A percentile compares a stretch with the other conserved stretches of the same genome.
Evolutionary conservation across 2,329 filamentous ascomycete species (phyloP).

Genomic region (Sarocladium oryzae): DNA sequence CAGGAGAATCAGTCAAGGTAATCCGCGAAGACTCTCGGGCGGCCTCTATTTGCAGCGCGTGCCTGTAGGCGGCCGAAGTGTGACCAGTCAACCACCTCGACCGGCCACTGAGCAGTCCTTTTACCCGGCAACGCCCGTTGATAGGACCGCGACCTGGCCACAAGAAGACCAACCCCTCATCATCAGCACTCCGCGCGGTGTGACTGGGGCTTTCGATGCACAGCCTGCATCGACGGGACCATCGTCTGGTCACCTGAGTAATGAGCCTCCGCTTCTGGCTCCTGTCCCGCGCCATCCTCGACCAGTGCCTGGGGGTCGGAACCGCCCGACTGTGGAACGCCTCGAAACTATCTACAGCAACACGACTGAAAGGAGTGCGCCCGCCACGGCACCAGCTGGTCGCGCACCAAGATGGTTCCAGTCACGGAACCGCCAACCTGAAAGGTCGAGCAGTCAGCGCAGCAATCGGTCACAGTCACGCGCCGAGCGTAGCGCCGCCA

Average conservation of each 20-base stretch:
- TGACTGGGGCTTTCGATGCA: constrained; percentile 45
- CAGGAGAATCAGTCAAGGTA: constrained; percentile 29
- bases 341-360: constrained; percentile 49
- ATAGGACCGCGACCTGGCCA: constrained; percentile 14
- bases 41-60: constrained; percentile 34
- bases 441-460: constrained; percentile 31
- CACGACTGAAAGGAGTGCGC: constrained; percentile 11
- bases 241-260: constrained; percentile 21
- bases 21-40: constrained; percentile 37
- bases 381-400: not conserved
- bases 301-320: constrained; percentile 23
- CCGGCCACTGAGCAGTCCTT: constrained; percentile 15
- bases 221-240: not conserved
- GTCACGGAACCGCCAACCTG: constrained; percentile 22
- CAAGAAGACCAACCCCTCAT: constrained; percentile 48
- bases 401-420: constrained; percentile 12
- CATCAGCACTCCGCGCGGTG: constrained; percentile 52
- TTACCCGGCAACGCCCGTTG: constrained; percentile 13
- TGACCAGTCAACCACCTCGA: not conserved
- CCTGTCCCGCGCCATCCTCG: constrained; percentile 47
- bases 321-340: constrained; percentile 42
- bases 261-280: constrained; percentile 42
- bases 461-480: constrained; percentile 44
- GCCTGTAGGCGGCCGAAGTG: constrained; percentile 28
- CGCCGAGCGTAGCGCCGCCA: constrained; percentile 53